Evolutionary conservation across 108 stramenopile genomes (phyloP), one percentile per base, ranked within the genome.

Genomic region (Chaetoceros muelleri): DNA sequence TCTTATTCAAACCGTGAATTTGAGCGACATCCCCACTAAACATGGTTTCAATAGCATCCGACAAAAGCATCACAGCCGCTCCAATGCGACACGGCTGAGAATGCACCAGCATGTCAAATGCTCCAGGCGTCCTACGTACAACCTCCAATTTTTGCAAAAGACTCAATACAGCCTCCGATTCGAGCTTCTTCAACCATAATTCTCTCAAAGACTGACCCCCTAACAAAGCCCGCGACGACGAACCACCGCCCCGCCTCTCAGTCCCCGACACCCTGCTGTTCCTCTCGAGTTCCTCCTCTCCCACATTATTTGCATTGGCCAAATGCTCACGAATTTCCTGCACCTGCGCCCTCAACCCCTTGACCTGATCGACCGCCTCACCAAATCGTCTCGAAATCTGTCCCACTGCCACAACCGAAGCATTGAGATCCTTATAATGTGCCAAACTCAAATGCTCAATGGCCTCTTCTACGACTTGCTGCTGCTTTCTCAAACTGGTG

Each of bases 161-260:
- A 18, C 74, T 65, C 29, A 90, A 49, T 0, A 84, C 78, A 2
- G 89, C 84, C 58, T 90, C 89, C 28, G 79, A 82, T 71, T 90
- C 89, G 31, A 90, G 63, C 53, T 90, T 90, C 59, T 86, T 90
- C 56, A 90, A 76, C 89, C 89, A 90, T 40, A 90, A 57, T 69
- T 90, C 89, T 26, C 89, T 80, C 0, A 90, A 65, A 61, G 84
- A 84, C 57, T 49, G 3, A 7, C 22, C 22, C 3, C 48, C 48
- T 22, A n/a, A 7, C 13, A 5, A 10, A 40, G 34, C 34, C 34
- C 8, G 8, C 13, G 13, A 5, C 5, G 34, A 5, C 5, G 34
- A 40, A 40, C 8, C 34, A 13, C 5, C 13, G 34, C 13, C 34
- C 5, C 34, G 34, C 13, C 5, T 13, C 5, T 40, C 34, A 5